Conservation (phyloP, 2,329 filamentous ascomycete species). For the Thermoascus crustaceus region DNA sequence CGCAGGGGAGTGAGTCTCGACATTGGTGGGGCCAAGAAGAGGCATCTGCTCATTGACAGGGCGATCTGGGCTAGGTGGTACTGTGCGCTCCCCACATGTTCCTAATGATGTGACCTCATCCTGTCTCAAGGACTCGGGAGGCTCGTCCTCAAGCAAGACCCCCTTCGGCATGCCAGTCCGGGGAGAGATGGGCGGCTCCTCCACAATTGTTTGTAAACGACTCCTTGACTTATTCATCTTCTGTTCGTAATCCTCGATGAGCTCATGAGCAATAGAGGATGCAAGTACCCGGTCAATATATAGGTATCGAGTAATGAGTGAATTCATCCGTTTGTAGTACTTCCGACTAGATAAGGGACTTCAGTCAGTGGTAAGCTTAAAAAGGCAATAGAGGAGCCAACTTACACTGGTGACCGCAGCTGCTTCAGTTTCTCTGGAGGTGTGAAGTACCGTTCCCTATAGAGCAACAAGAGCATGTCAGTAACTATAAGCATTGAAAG, state of each 20-base stretch:
- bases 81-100: too few relatives aligned
- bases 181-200: slow-evolving; percentile 46
- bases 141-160: too few relatives aligned
- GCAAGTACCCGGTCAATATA: slow-evolving; percentile 89
- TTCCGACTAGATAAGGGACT: slow-evolving; percentile 46
- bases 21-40: slow-evolving; percentile 29
- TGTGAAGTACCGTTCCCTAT: slow-evolving; percentile 71
- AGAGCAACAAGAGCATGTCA: not conserved
- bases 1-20: slow-evolving; percentile 51
- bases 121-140: too few relatives aligned
- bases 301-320: slow-evolving; percentile 80
- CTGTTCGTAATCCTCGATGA: slow-evolving; percentile 81
- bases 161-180: slow-evolving; percentile 17
- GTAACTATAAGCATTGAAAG: not conserved
- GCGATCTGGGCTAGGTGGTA: not conserved
- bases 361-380: slow-evolving; percentile 5
- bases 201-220: slow-evolving; percentile 62
- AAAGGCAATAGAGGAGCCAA: slow-evolving; percentile 5
- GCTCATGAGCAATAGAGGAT: slow-evolving; percentile 81
- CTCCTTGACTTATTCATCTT: slow-evolving; percentile 49
- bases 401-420: slow-evolving; percentile 63
- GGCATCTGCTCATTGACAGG: slow-evolving; percentile 21
- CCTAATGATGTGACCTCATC: too few relatives aligned
- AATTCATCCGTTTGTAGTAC: slow-evolving; percentile 87
- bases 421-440: slow-evolving; percentile 62